Base-by-base conservation (phyloP, 2,329 filamentous ascomycete species). In the Sarocladium kiliense region DNA sequence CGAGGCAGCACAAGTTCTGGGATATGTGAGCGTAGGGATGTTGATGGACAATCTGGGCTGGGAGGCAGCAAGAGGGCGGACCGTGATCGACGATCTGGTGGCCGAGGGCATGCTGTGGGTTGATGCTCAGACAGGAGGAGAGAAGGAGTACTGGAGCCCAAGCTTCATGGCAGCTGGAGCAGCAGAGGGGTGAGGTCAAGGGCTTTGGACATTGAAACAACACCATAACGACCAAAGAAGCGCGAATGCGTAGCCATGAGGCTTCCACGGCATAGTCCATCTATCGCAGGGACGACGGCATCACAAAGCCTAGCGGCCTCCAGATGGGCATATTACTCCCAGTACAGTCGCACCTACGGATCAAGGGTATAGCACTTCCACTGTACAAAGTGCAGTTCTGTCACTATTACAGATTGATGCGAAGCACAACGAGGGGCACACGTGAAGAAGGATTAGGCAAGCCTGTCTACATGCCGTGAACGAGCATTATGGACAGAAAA, bases 101-200 rank as follows among this genome's bases (percentile, higher is more conserved):
- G 85, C 87, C 0, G 91, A 95, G 64, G 91, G 91, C 54, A 82
- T 99, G 76, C 83, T 99, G 14, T 99, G 94, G 94, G 85, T 97
- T 5, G 94, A 99, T 71, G 84, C 83, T 61, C 91, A 97, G 73
- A 85, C 74, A 10, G 78, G 82, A 9, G 69, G 68, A 18, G 93
- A 97, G 74, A 91, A 86, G 70, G 92, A 97, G 71, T 99, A 97
- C 65, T 99, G 94, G 94, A 89, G 85, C 57, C 89, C 89, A 1
- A 85, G 86, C 0, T 89, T 88, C 58, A 89, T 92, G 77, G 68
- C 77, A 2, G 76, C 34, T n/a, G 50, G 50, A 34, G 36, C 50
- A 26, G 34, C 50, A 11, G 50, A 41, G 3, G 32, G 34, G 5
- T 53, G 50, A 41, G 14, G 41, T 6, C 41, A n/a, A n/a, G n/a